Conservation (phyloP, 1,139 yeast species). For the Dujonia santamariae region DNA sequence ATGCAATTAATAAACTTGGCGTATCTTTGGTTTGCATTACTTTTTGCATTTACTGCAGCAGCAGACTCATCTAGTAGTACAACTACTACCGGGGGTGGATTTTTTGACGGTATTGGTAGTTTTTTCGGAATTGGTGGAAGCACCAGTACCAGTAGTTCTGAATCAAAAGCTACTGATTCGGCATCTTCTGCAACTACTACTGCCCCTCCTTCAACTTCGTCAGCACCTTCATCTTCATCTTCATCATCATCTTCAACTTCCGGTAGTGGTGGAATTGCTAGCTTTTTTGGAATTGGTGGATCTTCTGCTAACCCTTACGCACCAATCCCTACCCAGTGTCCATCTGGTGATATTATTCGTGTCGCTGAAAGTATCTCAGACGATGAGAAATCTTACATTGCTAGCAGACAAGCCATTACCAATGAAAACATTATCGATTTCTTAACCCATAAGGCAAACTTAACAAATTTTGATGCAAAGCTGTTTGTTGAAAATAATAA, state of each 20-base stretch:
- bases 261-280: not conserved
- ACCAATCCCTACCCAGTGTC: conserved; percentile 28
- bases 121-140: too few species aligned
- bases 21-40: too few species aligned
- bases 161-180: too few species aligned
- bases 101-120: too few species aligned
- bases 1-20: too few species aligned
- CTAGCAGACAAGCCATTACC: conserved; percentile 26
- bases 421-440: conserved; percentile 30
- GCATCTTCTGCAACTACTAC: too few species aligned
- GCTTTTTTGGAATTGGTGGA: conserved; percentile 1
- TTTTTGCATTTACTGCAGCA: too few species aligned
- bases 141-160: too few species aligned
- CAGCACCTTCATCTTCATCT: not conserved
- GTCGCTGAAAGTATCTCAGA: conserved; percentile 25
- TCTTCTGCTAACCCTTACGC: conserved; percentile 20
- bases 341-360: conserved; percentile 20
- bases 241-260: conserved; percentile 1
- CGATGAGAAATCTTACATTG: conserved; percentile 27
- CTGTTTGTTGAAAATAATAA: conserved; percentile 24
- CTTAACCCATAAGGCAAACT: conserved; percentile 27
- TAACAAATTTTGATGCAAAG: conserved; percentile 32
- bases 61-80: too few species aligned
- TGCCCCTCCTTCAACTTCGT: too few species aligned
- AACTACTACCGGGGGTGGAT: too few species aligned